These are phyloP conservation scores for Aspergillus novofumigatus DNA, from an alignment of 2,329 filamentous ascomycete genomes.

Conservation along the genomic window DNA sequence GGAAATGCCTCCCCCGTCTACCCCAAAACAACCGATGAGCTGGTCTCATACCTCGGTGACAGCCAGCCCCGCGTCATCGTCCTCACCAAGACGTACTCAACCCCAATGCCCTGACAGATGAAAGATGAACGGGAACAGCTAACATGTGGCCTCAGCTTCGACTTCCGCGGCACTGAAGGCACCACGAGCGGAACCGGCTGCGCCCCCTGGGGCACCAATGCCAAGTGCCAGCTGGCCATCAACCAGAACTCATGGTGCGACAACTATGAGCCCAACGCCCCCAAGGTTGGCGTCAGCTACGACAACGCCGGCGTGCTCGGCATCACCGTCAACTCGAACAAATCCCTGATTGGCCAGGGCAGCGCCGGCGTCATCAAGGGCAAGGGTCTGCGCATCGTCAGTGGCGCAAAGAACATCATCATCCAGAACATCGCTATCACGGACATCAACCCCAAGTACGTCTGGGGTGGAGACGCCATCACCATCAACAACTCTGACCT, in stretches of 20 bases:
- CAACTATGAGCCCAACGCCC: conserved; percentile 53
- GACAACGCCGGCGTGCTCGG: conserved; percentile 50
- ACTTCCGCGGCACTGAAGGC: neutral
- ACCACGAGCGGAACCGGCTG: conserved; percentile 52
- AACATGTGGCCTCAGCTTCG: neutral
- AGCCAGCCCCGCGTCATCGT: conserved; percentile 53
- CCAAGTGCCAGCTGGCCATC: conserved; percentile 55
- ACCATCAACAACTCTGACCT: conserved; percentile 42
- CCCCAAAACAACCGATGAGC: conserved; percentile 50
- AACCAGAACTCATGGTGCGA: conserved; percentile 55
- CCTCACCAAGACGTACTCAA: conserved; percentile 12
- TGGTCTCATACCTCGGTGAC: conserved; percentile 56
- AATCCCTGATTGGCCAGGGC: conserved; percentile 53
- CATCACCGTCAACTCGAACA: conserved; percentile 53
- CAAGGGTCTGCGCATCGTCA: conserved; percentile 50
- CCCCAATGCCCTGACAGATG: neutral
- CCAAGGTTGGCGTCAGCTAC: conserved; percentile 39
- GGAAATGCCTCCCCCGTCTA: conserved; percentile 52
- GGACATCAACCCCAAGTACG: conserved; percentile 53
- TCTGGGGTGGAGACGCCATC: conserved; percentile 58
- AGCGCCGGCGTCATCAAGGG: conserved; percentile 52
- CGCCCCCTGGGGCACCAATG: conserved; percentile 51
- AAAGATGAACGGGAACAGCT: neutral
- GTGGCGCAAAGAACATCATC: conserved; percentile 51
- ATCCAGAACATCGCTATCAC: conserved; percentile 56